Conservation (phyloP, 768 basidiomycete genomes). For the Leccinum broughii region DNA sequence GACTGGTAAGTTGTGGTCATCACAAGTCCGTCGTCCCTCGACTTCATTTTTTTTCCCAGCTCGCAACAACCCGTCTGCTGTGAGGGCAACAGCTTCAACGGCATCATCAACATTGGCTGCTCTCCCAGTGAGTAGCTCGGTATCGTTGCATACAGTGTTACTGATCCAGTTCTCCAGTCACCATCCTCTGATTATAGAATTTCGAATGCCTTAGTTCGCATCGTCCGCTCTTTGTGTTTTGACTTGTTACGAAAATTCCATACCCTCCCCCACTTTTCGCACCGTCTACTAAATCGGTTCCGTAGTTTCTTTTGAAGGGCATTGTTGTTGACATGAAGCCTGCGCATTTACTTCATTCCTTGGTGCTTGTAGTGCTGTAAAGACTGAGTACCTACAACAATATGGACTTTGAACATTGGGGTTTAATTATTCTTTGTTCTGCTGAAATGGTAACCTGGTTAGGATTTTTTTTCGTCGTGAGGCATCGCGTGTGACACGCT, state of each 20-base stretch:
- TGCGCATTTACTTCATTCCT: not conserved
- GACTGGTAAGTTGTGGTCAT: slow-evolving; percentile 17
- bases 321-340: not conserved
- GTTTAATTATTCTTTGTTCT: not conserved
- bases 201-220: not conserved
- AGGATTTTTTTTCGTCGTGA: not conserved
- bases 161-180: slow-evolving; percentile 17
- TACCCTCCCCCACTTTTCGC: slow-evolving; percentile 12
- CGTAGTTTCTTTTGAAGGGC: not conserved
- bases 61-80: slow-evolving; percentile 42
- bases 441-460: not conserved
- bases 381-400: not conserved
- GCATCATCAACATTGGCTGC: slow-evolving; percentile 43
- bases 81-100: slow-evolving; percentile 32
- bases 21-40: not conserved
- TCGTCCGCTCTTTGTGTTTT: slow-evolving; percentile 23
- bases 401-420: not conserved
- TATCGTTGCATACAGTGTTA: not conserved
- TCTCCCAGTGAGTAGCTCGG: slow-evolving; percentile 31
- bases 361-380: not conserved
- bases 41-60: slow-evolving; percentile 25
- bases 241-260: slow-evolving; percentile 8
- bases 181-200: slow-evolving; percentile 22
- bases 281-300: not conserved
- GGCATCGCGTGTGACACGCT: not conserved